Base-by-base conservation (phyloP, 352 stramenopile species). In the Phytophthora boehmeriae region DNA sequence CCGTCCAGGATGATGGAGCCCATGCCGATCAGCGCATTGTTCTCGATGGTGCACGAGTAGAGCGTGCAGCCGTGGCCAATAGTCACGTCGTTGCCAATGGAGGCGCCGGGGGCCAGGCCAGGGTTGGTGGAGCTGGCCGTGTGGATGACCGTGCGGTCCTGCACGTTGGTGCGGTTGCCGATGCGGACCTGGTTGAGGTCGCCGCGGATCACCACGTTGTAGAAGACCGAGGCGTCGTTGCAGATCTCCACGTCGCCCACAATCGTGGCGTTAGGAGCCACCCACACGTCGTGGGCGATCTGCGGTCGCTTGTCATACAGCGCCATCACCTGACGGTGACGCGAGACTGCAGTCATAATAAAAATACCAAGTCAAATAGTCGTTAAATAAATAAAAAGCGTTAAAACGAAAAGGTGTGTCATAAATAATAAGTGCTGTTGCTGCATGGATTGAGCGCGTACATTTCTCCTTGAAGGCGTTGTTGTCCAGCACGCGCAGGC, bases 11-110 rank as follows among this genome's bases (percentile, higher is more conserved):
- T 80, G 72, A 98, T 91, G 35, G 89, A 86, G 72, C 97, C 96
- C 96, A 98, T 97, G 53, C 95, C 97, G 69, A 99, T 98, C 59
- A 99, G 83, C 63, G 83, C 88, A 75, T 98, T 94, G 87, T 99
- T 89, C 60, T 98, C 91, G 44, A 99, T 87, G n/a, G 87, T 98
- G 71, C 95, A 98, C 63, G 92, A 98, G 83, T 98, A 97, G 50
- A 99, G 94, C 58, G 96, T 96, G 63, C 92, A 97, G 63, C 90
- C 86, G 73, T 99, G 96, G 63, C 88, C 95, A 42, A 99, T 93
- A 17, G 95, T 98, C 27, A 98, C 95, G 65, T 98, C 94, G 64
- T 98, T 97, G 57, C 97, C 96, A 69, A 99, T 98, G 55, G 90
- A 94, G 27, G 89, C 84, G 43, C 90, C 91, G 22, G 93, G 86